Conservation (phyloP, 2,329 filamentous ascomycete genomes). For the Endoconidiophora polonica region DNA sequence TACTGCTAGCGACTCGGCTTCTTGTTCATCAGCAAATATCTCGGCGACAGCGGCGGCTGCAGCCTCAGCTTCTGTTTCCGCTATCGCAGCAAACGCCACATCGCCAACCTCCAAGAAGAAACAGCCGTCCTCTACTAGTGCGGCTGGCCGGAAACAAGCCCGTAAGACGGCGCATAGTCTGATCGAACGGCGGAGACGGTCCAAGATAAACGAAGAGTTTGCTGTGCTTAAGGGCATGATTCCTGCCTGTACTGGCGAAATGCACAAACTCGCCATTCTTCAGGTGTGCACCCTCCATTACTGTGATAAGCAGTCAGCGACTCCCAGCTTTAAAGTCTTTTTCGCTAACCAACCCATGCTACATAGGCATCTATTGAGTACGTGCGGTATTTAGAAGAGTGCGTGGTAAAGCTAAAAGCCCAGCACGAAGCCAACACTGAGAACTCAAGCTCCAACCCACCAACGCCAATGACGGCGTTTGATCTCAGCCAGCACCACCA, state of each 20-base stretch:
- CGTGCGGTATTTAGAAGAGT: constrained; percentile 82
- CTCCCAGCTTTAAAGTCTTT: not conserved
- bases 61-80: not conserved
- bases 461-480: constrained; percentile 1
- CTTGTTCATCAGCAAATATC: too few relatives aligned
- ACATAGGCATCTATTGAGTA: constrained; percentile 85
- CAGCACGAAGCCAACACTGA: constrained; percentile 26
- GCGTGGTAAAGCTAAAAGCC: constrained; percentile 62
- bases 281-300: constrained; percentile 42
- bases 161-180: constrained; percentile 91
- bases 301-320: not conserved
- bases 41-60: constrained; percentile 11
- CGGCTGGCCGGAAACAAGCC: constrained; percentile 84
- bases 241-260: constrained; percentile 86
- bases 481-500: constrained; percentile 15
- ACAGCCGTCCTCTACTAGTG: constrained; percentile 56
- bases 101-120: constrained; percentile 50
- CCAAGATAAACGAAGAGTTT: constrained; percentile 99
- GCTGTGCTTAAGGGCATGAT: constrained; percentile 87
- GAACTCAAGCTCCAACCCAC: constrained; percentile 1
- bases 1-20: not conserved
- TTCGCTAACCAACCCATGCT: not conserved
- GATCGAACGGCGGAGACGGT: constrained; percentile 75
- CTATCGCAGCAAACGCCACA: constrained; percentile 13
- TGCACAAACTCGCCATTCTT: constrained; percentile 93